These are phyloP conservation scores for Komagataella ulmi DNA, from an alignment of 805 yeast species.

Conservation along the genomic window DNA sequence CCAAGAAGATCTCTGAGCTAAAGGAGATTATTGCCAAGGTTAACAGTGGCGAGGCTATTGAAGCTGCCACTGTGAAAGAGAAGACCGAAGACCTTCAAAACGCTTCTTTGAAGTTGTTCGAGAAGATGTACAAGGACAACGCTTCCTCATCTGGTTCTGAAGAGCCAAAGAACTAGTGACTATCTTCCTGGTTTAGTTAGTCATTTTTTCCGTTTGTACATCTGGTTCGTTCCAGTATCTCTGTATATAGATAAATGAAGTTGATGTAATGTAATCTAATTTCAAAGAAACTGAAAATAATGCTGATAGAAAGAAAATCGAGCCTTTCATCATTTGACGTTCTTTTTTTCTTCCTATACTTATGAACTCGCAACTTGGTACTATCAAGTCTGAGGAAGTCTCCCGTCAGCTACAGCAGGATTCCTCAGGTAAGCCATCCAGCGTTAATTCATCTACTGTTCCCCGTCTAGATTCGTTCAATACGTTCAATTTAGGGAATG, in stretches of 20 bases:
- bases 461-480: not conserved
- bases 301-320: not conserved
- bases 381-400: not conserved
- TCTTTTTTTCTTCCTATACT: not conserved
- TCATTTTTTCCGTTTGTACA: not conserved
- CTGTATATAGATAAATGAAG: not conserved
- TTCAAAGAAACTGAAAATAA: not conserved
- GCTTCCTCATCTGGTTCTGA: constrained; percentile 3
- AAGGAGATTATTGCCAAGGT: constrained; percentile 56
- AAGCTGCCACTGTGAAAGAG: constrained; percentile 40
- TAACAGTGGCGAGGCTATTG: constrained; percentile 35
- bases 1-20: constrained; percentile 40
- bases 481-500: not conserved
- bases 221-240: not conserved
- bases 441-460: not conserved
- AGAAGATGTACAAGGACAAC: constrained; percentile 42
- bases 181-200: not conserved
- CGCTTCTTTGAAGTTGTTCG: constrained; percentile 64
- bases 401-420: not conserved
- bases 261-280: not conserved
- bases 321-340: not conserved
- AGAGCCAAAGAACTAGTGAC: constrained; percentile 9
- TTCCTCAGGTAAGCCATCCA: not conserved
- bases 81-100: constrained; percentile 67
- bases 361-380: not conserved